These are phyloP conservation scores for Colletotrichum salicis DNA, from an alignment of 2,329 filamentous ascomycete species.

Conservation along the genomic window DNA sequence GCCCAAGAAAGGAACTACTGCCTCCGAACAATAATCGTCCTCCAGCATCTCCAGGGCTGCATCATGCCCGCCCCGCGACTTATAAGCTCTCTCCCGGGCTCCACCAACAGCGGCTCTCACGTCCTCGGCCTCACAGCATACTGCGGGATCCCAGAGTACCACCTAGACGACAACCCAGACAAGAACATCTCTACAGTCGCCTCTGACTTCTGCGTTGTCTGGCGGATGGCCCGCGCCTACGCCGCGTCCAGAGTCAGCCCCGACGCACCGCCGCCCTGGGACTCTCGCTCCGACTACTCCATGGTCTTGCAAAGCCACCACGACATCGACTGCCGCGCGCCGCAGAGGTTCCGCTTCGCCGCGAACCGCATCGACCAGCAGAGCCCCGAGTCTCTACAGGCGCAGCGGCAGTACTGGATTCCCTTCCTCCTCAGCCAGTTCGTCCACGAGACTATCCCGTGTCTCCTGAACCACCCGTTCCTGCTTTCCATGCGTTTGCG, in stretches of 20 bases:
- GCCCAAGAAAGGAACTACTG: constrained; percentile 43
- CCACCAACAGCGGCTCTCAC: not conserved
- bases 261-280: constrained; percentile 53
- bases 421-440: constrained; percentile 64
- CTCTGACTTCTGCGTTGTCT: constrained; percentile 56
- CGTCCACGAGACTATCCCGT: constrained; percentile 63
- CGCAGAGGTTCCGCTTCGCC: constrained; percentile 61
- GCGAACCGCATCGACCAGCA: constrained; percentile 57
- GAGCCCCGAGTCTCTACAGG: constrained; percentile 52
- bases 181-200: constrained; percentile 58
- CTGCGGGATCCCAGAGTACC: not conserved
- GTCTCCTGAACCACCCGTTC: constrained; percentile 65
- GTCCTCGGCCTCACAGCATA: not conserved
- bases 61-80: constrained; percentile 26
- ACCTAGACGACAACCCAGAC: constrained; percentile 34
- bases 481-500: constrained; percentile 61
- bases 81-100: not conserved
- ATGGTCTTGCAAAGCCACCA: constrained; percentile 61
- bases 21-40: constrained; percentile 54
- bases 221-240: constrained; percentile 58
- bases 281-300: constrained; percentile 62
- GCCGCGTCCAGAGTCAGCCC: constrained; percentile 56
- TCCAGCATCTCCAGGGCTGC: constrained; percentile 54
- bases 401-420: constrained; percentile 61
- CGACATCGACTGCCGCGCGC: constrained; percentile 62